These are phyloP conservation scores for Blastocystis sp. DNA, from an alignment of 352 stramenopile genomes.

Conservation along the genomic window DNA sequence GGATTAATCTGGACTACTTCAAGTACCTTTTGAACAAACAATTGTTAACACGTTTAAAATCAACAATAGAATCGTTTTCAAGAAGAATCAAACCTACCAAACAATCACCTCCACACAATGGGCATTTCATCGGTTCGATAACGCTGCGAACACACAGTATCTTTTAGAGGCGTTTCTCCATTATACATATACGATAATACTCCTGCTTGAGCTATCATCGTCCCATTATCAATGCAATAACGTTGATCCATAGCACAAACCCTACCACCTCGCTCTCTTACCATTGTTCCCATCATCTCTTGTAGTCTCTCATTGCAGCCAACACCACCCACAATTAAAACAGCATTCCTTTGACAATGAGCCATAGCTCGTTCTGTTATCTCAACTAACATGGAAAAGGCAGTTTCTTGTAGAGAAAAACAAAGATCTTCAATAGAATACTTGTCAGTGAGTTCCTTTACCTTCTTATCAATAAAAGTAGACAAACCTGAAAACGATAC, in stretches of 20 bases:
- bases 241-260: constrained; percentile 95
- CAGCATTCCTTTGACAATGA: constrained; percentile 85
- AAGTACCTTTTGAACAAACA: neutral
- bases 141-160: constrained; percentile 85
- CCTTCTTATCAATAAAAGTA: constrained; percentile 87
- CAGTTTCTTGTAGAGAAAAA: constrained; percentile 96
- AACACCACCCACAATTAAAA: constrained; percentile 97
- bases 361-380: constrained; percentile 99
- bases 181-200: constrained; percentile 92
- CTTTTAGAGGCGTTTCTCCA: constrained; percentile 77
- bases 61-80: neutral
- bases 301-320: constrained; percentile 85
- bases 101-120: constrained; percentile 81
- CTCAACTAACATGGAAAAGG: constrained; percentile 99
- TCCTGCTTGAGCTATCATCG: constrained; percentile 98
- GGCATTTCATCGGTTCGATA: constrained; percentile 94
- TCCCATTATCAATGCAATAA: constrained; percentile 99
- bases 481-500: constrained; percentile 94
- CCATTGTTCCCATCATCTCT: constrained; percentile 97
- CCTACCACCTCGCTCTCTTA: constrained; percentile 81
- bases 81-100: neutral
- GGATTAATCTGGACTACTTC: neutral
- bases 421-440: constrained; percentile 91
- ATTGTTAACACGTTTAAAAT: neutral
- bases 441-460: constrained; percentile 72